Conservation (phyloP, 495 filamentous ascomycete species). For the Penicillium antarcticum region DNA sequence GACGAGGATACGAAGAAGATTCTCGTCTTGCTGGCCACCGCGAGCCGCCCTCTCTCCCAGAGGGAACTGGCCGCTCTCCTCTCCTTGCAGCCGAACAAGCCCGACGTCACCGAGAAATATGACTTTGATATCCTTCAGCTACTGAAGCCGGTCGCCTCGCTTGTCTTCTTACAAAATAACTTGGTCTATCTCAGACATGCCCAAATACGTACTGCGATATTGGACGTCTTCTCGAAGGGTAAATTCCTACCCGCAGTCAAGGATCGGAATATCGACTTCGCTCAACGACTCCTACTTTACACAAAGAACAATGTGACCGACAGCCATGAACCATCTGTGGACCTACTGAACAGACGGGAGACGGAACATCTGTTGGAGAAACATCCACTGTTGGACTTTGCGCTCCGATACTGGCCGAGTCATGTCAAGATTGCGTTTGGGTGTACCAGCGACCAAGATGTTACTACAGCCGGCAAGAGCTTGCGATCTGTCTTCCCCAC, state of each 20-base stretch:
- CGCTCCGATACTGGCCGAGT: constrained; percentile 22
- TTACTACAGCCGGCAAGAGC: constrained; percentile 10
- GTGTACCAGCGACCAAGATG: constrained; percentile 14
- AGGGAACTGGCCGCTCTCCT: constrained; percentile 18
- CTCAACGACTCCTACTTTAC: constrained; percentile 14
- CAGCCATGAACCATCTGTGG: constrained; percentile 15
- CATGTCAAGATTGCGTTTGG: constrained; percentile 10
- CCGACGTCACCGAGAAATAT: constrained; percentile 2
- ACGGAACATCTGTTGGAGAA: constrained; percentile 10
- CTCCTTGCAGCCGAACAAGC: constrained; percentile 19
- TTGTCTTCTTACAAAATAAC: constrained; percentile 20
- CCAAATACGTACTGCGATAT: constrained; percentile 14
- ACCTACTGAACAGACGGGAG: constrained; percentile 2
- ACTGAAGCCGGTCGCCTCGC: constrained; percentile 15
- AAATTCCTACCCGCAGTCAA: constrained; percentile 11
- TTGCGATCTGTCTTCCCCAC: constrained; percentile 15
- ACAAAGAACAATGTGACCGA: constrained; percentile 9
- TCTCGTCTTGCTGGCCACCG: constrained; percentile 17
- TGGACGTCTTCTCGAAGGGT: constrained; percentile 13
- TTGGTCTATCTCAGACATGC: constrained; percentile 21
- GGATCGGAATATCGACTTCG: constrained; percentile 16
- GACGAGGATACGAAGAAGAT: constrained; percentile 13
- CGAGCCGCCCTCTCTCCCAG: constrained; percentile 16
- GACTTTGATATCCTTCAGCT: constrained; percentile 4
- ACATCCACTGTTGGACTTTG: constrained; percentile 23